Evolutionary conservation across 2,329 filamentous ascomycete species (phyloP).

Genomic region (Fusarium proliferatum): DNA sequence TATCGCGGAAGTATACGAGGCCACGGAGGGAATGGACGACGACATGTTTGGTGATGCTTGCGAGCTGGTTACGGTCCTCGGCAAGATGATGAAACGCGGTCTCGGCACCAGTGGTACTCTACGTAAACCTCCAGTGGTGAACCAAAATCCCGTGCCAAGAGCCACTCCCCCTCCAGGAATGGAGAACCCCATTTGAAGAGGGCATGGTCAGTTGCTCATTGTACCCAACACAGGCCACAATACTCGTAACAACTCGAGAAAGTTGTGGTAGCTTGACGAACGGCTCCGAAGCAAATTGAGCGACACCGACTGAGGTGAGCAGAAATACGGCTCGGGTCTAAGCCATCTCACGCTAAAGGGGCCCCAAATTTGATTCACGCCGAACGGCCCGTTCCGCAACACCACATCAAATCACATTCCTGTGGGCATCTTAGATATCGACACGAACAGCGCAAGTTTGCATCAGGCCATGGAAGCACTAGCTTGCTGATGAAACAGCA

Average conservation of each 20-base stretch:
- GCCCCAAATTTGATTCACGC: conserved; percentile 25
- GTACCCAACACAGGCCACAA: neutral
- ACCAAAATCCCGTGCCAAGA: conserved; percentile 21
- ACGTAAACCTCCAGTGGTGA: conserved; percentile 47
- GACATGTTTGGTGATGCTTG: conserved; percentile 95
- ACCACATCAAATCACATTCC: conserved; percentile 4
- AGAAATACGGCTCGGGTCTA: neutral
- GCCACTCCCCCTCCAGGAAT: conserved; percentile 52
- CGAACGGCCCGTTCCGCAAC: conserved; percentile 40
- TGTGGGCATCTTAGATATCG: conserved; percentile 35
- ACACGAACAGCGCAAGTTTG: conserved; percentile 8
- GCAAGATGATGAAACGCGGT: conserved; percentile 88
- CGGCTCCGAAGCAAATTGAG: neutral
- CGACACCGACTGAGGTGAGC: conserved; percentile 8
- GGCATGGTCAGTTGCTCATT: neutral
- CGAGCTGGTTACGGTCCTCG: conserved; percentile 85
- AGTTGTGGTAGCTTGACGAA: neutral
- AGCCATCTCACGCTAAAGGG: conserved; percentile 7
- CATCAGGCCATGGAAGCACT: conserved; percentile 6
- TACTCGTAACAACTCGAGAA: neutral
- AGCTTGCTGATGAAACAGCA: conserved; percentile 7
- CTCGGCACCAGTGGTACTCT: conserved; percentile 54
- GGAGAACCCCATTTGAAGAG: conserved; percentile 56
- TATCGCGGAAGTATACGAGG: conserved; percentile 91
- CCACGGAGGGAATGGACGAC: conserved; percentile 91